A percentile compares a stretch with the other conserved stretches of the same genome.
Evolutionary conservation across 1,284 basidiomycete species (phyloP).

Genomic region (Sanghuangporus baumii): DNA sequence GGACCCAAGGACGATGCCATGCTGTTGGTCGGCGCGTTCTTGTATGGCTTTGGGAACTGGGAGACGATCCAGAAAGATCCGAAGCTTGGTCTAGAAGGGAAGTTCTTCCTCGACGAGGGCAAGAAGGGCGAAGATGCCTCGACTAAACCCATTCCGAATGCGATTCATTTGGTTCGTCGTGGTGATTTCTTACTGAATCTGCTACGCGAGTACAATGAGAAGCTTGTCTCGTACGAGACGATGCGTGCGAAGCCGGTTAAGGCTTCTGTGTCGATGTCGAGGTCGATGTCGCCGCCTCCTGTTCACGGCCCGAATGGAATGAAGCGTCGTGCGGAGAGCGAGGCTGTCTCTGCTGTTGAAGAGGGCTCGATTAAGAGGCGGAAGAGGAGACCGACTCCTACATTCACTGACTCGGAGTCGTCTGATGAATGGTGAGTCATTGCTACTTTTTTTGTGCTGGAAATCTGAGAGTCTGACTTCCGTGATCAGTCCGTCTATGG

Average conservation of each 20-base stretch:
- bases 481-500: conserved; percentile 81
- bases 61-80: conserved; percentile 90
- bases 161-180: conserved; percentile 94
- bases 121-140: conserved; percentile 83
- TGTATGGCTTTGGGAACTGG: conserved; percentile 97
- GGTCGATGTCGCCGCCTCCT: conserved; percentile 56
- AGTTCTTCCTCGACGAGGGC: conserved; percentile 97
- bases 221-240: conserved; percentile 74
- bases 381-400: conserved; percentile 85
- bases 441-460: conserved; percentile 2
- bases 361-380: conserved; percentile 59
- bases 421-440: conserved; percentile 77
- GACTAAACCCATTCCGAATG: conserved; percentile 85
- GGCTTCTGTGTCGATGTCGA: conserved; percentile 42
- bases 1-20: conserved; percentile 89
- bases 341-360: conserved; percentile 73
- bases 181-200: conserved; percentile 92
- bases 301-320: conserved; percentile 54
- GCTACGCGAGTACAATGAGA: conserved; percentile 90
- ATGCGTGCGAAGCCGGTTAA: conserved; percentile 60
- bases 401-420: conserved; percentile 86
- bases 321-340: conserved; percentile 75
- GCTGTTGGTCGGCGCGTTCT: conserved; percentile 89
- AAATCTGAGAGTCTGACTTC: not conserved
- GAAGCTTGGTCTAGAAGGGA: conserved; percentile 79